Base-by-base conservation (phyloP, 176 grass and related monocot species). In the Dendrocalamus sinicus region DNA sequence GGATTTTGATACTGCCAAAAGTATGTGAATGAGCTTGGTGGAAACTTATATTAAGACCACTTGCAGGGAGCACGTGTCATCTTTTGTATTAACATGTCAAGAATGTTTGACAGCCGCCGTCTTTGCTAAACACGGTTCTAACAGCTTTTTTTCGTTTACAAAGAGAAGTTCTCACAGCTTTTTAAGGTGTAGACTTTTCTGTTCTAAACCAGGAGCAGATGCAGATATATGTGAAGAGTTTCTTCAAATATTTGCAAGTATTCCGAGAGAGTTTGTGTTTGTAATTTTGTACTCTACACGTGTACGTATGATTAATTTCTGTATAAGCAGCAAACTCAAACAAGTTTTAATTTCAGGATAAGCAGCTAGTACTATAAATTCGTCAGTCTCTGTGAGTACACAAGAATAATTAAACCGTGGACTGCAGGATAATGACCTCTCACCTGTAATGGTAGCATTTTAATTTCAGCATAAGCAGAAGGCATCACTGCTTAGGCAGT, bases 371-470 rank as follows among this genome's bases (percentile, higher is more conserved):
- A 77, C 78, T 65, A 74, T 66, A 13, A 50, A 4, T 23, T 86
- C 72, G 79, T 86, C 84, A 66, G 58, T 67, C 28, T 54, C 39
- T 73, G 64, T 65, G 83, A 76, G 66, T 76, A 75, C 58, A 55
- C 45, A 57, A 77, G 83, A 66, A 54, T 23, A 35, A 45, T 66
- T 66, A 79, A 66, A 72, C 37, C 72, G 79, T 90, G 84, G 66
- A 90, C 88, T 50, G 78, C 20, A 63, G 23, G 89, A 83, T 83
- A 86, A 78, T 83, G 89, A 86, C 73, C 39, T 65, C 79, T 77
- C 73, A 78, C 85, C 70, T 26, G 89, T 59, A 84, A 22, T 68
- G 59, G 23, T 24, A 32, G 46, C 70, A 67, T 81, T 16, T 83
- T 77, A 54, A 80, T 86, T 90, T 43, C 67, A 15, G 60, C 30